A percentile compares a stretch with the other conserved stretches of the same genome.
phyloP scores from a whole-genome alignment of 768 basidiomycete genomes.

The Termitomyces sp. region DNA sequence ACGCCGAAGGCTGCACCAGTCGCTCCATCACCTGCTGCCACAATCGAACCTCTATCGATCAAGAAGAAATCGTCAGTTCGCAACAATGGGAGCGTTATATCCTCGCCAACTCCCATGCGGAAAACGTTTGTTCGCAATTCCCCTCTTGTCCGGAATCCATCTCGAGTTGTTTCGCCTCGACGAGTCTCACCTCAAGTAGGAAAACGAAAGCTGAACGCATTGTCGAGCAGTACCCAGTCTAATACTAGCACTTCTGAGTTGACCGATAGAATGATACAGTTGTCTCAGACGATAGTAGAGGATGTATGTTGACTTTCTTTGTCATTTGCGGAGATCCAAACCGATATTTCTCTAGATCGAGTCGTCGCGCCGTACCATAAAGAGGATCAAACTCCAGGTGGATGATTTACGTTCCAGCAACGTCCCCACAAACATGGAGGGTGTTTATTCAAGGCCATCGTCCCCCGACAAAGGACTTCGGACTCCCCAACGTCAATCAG shows the following conservation, averaged over 20 bases:
- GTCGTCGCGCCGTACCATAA: conserved; percentile 66
- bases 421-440: conserved; percentile 24
- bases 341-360: conserved; percentile 51
- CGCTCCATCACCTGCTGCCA: conserved; percentile 33
- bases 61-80: conserved; percentile 79
- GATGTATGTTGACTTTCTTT: conserved; percentile 50
- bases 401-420: conserved; percentile 37
- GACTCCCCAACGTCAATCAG: conserved; percentile 41
- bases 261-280: conserved; percentile 44
- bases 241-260: conserved; percentile 30
- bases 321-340: not conserved
- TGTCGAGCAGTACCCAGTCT: conserved; percentile 24
- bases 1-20: conserved; percentile 46
- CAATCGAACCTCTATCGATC: conserved; percentile 78
- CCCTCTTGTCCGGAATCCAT: conserved; percentile 47
- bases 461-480: conserved; percentile 60
- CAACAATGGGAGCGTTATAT: conserved; percentile 34
- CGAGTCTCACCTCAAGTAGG: conserved; percentile 54
- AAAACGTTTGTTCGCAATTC: conserved; percentile 48
- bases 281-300: conserved; percentile 56
- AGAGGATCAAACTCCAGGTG: conserved; percentile 74
- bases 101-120: conserved; percentile 37
- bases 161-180: conserved; percentile 48
- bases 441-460: conserved; percentile 41
- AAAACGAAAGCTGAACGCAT: conserved; percentile 33